Base-by-base conservation (phyloP, 257 asterid genomes). In the Solanum appendiculatum region DNA sequence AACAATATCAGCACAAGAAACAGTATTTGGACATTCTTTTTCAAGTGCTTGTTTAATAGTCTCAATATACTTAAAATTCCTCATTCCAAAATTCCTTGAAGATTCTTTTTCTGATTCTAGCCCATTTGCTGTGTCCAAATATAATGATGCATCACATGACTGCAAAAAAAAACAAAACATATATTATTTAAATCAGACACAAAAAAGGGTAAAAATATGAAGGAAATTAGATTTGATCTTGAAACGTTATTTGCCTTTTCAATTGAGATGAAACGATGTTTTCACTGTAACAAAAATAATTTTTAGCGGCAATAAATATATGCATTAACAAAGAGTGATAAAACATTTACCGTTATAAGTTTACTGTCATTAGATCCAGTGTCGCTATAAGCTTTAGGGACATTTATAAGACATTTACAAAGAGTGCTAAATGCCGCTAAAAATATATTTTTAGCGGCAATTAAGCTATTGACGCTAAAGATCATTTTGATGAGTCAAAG, bases 81-180 rank as follows among this genome's bases (percentile, higher is more conserved):
- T 92, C 98, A 96, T 92, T 2, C 98, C 99, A 6, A 94, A 92
- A 82, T 89, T 96, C 85, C 91, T 92, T 3, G 89, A 16, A 18
- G 96, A 86, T 18, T 29, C 12, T 90, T 93, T 90, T 92, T 96
- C 99, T 68, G 99, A 96, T 87, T 77, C 89, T 2, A 90, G 5
- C 16, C 92, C 97, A 3, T 88, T 88, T 15, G 25, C 58, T 5
- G 89, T 40, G 27, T 96, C 96, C 92, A 96, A 36, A 63, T 95
- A 85, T 21, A 96, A 60, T 5, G 99, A 96, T 16, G 99, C 99
- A 77, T 96, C 99, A 72, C 99, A 96, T 4, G 98, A 93, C 98
- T 96, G 27, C 77, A 72, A 78, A 3, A 33, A 33, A 0, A 16
- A 3, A 74, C 0, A 39, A 40, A n/a, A 1, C 4, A 3, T 6